These are phyloP conservation scores for Pezicula carpinea DNA, from an alignment of 2,329 filamentous ascomycete genomes.

Conservation along the genomic window DNA sequence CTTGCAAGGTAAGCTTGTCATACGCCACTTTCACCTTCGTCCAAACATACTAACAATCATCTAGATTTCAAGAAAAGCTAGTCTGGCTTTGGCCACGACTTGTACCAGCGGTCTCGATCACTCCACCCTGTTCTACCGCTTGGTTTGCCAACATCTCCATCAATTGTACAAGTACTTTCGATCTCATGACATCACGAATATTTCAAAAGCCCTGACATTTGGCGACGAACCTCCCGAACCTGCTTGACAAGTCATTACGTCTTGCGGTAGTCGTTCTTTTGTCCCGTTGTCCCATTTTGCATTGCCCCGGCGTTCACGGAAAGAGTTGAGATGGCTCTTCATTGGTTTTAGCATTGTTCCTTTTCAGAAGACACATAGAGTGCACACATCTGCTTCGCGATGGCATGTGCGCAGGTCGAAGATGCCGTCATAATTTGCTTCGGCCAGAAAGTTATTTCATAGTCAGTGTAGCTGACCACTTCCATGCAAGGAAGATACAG, in stretches of 20 bases:
- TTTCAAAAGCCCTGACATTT: conserved; percentile 23
- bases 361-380: conserved; percentile 27
- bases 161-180: conserved; percentile 26
- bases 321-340: conserved; percentile 22
- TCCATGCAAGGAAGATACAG: conserved; percentile 1
- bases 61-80: conserved; percentile 33
- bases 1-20: conserved; percentile 63
- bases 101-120: conserved; percentile 27
- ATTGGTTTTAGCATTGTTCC: conserved; percentile 26
- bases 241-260: conserved; percentile 15
- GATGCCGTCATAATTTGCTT: conserved; percentile 37
- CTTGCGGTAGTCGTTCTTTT: conserved; percentile 19
- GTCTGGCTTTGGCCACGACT: conserved; percentile 18
- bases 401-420: conserved; percentile 38
- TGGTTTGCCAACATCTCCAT: conserved; percentile 25
- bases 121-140: conserved; percentile 12
- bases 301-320: conserved; percentile 28
- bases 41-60: conserved; percentile 12
- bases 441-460: conserved; percentile 1
- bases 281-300: conserved; percentile 19
- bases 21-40: not conserved
- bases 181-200: conserved; percentile 28
- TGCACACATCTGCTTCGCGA: conserved; percentile 29
- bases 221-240: conserved; percentile 11
- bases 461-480: conserved; percentile 2